Percentiles rank a stretch among this genome's conserved stretches.
These are phyloP conservation scores for Glycine soja DNA, from an alignment of 306 rosid species.

Conservation along the genomic window DNA sequence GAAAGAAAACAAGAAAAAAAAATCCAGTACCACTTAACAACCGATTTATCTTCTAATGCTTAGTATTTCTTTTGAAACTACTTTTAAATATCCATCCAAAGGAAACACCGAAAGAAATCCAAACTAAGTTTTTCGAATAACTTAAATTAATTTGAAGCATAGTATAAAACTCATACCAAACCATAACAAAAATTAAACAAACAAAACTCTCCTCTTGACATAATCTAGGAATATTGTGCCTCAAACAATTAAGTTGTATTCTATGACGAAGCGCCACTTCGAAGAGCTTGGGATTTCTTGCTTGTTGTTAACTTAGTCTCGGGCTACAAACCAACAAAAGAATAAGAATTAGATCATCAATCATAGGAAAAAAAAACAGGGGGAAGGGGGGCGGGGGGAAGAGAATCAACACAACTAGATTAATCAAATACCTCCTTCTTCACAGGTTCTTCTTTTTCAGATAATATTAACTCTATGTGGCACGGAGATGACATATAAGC, in stretches of 20 bases:
- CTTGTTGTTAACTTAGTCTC: slow-evolving; percentile 79
- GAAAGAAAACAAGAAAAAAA: no score
- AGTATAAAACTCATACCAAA: slow-evolving; percentile 12
- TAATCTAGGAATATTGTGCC: no score
- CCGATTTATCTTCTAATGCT: no score
- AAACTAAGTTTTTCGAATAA: background rate
- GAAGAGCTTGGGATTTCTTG: slow-evolving; percentile 67
- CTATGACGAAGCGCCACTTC: slow-evolving; percentile 77
- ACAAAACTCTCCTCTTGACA: slow-evolving; percentile 22
- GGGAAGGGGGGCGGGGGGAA: no score
- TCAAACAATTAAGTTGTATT: background rate
- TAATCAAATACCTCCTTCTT: slow-evolving; percentile 76
- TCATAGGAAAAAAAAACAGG: background rate
- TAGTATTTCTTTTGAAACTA: no score
- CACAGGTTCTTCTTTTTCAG: slow-evolving; percentile 92
- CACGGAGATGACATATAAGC: slow-evolving; percentile 98
- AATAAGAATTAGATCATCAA: background rate
- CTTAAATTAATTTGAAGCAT: slow-evolving; percentile 37
- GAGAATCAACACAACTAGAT: background rate
- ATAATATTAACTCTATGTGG: slow-evolving; percentile 82
- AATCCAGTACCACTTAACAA: no score
- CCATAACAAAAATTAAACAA: background rate
- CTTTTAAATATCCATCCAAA: no score
- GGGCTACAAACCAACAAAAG: slow-evolving; percentile 54
- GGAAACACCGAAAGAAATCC: no score